Base-by-base conservation (phyloP, 768 basidiomycete species). In the Rhodocollybia butyracea region DNA sequence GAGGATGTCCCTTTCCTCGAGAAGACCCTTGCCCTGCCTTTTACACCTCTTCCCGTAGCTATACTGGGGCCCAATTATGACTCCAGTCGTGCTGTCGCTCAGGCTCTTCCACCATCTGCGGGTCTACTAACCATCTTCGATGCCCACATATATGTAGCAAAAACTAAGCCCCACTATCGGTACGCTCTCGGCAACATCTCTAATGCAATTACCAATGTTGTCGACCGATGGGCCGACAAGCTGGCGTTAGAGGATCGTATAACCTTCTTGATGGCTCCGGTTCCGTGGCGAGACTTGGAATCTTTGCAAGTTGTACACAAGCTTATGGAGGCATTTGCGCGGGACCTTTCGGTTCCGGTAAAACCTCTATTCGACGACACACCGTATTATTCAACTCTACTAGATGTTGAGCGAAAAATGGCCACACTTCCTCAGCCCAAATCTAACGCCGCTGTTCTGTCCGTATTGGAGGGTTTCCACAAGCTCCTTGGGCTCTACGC, bases 401-500 rank as follows among this genome's bases (percentile, higher is more conserved):
- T 77, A 13, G 42, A 61, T 11, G 73, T 82, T 7, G 76, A 81
- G 60, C 50, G 40, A 24, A 63, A 65, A 51, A 70, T 75, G 60
- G 52, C 70, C 22, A 39, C 46, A 26, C 11, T 45, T 30, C 32
- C 39, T 43, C 12, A 32, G 34, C 13, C 40, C 27, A 29, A 52
- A 26, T 26, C 51, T 59, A 12, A n/a, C 41, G 11, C 43, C 53
- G 38, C 32, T 60, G 38, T 62, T 21, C 57, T 78, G 19, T 24
- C 46, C 5, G 38, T 46, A 15, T 68, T 98, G 43, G 95, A 98
- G 68, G 74, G 78, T 5, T 70, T 91, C 57, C 94, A 99, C 70
- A 88, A 87, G 62, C 71, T 82, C 29, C 63, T 92, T 27, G 84
- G 87, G 13, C 61, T 88, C 21, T 98, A 98, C 69, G 73, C 93